Evolutionary conservation across 2,329 filamentous ascomycete genomes (phyloP).

Genomic region (Juglanconis sp.): DNA sequence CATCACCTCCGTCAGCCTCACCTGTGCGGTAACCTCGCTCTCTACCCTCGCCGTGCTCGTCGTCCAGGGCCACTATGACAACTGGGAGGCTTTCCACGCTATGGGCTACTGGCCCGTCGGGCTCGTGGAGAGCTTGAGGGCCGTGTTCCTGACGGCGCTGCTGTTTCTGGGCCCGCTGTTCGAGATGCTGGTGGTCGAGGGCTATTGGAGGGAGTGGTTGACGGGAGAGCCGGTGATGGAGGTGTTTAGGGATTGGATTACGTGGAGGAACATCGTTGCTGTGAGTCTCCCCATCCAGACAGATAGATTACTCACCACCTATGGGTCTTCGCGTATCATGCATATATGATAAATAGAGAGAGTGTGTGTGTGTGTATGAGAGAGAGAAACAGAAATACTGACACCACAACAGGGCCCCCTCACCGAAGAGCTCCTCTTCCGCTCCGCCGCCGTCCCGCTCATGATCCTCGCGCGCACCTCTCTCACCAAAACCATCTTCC

Average conservation of each 20-base stretch:
- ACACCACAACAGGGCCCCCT: constrained; percentile 62
- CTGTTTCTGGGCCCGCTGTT: constrained; percentile 85
- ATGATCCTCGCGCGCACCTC: constrained; percentile 68
- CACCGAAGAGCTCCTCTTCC: constrained; percentile 92
- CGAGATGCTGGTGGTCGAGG: constrained; percentile 71
- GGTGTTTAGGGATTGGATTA: constrained; percentile 69
- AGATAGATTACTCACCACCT: no score
- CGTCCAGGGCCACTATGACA: constrained; percentile 39
- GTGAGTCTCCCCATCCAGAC: constrained; percentile 50
- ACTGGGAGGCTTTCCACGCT: constrained; percentile 58
- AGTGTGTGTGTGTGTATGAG: no score
- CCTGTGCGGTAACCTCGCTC: constrained; percentile 66
- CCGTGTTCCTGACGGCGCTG: constrained; percentile 68
- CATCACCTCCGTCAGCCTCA: constrained; percentile 74
- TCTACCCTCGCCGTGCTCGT: constrained; percentile 65
- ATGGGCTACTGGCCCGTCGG: constrained; percentile 81
- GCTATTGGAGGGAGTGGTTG: constrained; percentile 64
- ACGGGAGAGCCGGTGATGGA: constrained; percentile 52
- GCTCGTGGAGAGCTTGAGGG: constrained; percentile 58
- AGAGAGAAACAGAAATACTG: not conserved
- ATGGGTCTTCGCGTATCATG: no score
- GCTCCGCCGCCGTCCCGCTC: constrained; percentile 78
- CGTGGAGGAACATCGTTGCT: constrained; percentile 82
- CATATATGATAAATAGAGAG: no score
- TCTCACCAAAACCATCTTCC: constrained; percentile 63